Evolutionary conservation across 2,329 filamentous ascomycete species (phyloP), one percentile per base, ranked within the genome.

Genomic region (Calonectria pseudoturangicola): DNA sequence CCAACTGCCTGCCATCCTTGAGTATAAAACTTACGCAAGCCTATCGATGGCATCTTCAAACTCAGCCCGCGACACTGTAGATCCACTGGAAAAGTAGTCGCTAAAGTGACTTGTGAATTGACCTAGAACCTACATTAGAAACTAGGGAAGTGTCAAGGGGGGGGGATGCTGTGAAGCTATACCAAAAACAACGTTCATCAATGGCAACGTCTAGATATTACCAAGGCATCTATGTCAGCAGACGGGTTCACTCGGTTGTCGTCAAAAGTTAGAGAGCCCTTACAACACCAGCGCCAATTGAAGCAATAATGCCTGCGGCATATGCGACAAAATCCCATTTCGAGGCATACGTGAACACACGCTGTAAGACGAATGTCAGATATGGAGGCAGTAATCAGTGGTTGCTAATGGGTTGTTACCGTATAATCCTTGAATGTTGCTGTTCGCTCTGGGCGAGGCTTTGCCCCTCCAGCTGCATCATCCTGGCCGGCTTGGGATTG

Each of bases 161-260:
- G 7, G 3, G 8, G 12, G 33, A n/a, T 30, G 28, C 16, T 9
- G 48, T 33, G 18, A 13, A 48, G 28, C 7, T 80, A 78, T 82
- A 86, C 89, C 89, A 79, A 91, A 91, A 16, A 91, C 84, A 15
- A 91, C 86, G 69, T 91, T 92, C 87, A 92, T 90, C 60, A 92
- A 76, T 0, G 90, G 90, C 58, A 92, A 80, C 1, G 90, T 91
- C 75, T 77, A 47, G 4, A 54, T 27, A 10, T 10, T 41, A 39
- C 43, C 6, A n/a, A 30, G 30, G 27, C 8, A 65, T 12, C 4
- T 7, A 10, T 63, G 68, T 76, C 39, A 74, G 58, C 41, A 25
- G 36, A 10, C 39, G 12, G n/a, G 4, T 10, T 48, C 6, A 25
- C 18, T 10, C 10, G 33, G 15, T 21, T 18, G 16, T 10, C 30